Base-by-base conservation (phyloP, 75 land plant species). In the Pinus taeda region DNA sequence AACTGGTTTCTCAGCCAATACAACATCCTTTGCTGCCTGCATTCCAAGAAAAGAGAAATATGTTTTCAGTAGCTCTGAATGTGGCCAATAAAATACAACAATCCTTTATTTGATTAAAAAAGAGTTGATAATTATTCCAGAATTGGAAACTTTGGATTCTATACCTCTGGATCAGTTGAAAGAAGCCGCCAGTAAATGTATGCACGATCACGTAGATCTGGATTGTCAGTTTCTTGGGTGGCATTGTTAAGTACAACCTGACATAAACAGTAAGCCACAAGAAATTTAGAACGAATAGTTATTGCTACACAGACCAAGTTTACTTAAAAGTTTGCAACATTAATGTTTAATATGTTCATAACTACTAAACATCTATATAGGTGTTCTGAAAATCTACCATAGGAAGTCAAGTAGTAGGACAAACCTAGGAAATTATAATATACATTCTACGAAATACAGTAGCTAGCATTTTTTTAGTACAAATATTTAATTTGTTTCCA, bases 1-100 rank as follows among this genome's bases (percentile, higher is more conserved):
- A 45, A 97, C 98, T 37, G 99, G 99, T 79, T 97, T 97, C 88
- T 97, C 99, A 77, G 99, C 99, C 61, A 97, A 77, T 8, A 97
- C 99, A 60, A 97, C 98, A 84, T 97, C 99, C 79, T 97, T 97
- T 56, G 99, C 99, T 69, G 99, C 98, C 99, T 97, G 92, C 80
- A 78, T 13, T 33, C 20, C 76, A 45, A 20, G 33, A 22, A 20
- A n/a, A 62, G 9, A 67, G 20, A 76, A 63, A 39, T 37, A 45
- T 22, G 49, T 49, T 45, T 13, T n/a, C 59, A 74, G 8, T 20
- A 26, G 59, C 26, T 61, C 18, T 59, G 39, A 49, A 53, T 60
- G 9, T 6, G 45, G 30, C 60, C 63, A 24, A 4, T n/a, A 59
- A 71, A 18, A 8, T 33, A 53, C 12, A 15, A n/a, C 7, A 73